These are phyloP conservation scores for Eutypella sp. DNA, from an alignment of 2,329 filamentous ascomycete genomes.

Conservation along the genomic window DNA sequence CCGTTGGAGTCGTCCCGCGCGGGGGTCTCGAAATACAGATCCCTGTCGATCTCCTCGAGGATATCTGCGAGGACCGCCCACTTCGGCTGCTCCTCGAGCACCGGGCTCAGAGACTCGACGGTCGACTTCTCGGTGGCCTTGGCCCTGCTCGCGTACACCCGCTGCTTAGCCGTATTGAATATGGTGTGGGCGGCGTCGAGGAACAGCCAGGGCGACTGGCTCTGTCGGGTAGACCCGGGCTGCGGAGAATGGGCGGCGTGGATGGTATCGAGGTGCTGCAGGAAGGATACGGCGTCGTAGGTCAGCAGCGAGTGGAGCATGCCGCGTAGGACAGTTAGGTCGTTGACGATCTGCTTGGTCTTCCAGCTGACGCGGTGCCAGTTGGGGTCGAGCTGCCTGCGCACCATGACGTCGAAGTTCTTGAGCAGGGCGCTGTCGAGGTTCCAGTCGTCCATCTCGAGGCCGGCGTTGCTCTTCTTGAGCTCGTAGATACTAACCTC, in stretches of 20 bases:
- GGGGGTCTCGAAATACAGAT: conserved; percentile 76
- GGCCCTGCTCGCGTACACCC: conserved; percentile 74
- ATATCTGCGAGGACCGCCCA: conserved; percentile 88
- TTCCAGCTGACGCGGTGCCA: conserved; percentile 97
- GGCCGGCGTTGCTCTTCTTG: conserved; percentile 80
- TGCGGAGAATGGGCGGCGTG: conserved; percentile 85
- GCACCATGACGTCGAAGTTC: conserved; percentile 85
- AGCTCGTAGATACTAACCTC: conserved; percentile 91
- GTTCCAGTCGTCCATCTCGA: conserved; percentile 97
- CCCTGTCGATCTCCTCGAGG: conserved; percentile 86
- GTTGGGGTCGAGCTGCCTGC: conserved; percentile 87
- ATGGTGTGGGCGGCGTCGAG: conserved; percentile 92
- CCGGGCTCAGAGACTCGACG: conserved; percentile 64
- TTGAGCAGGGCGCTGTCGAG: conserved; percentile 87
- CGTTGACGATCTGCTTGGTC: conserved; percentile 89
- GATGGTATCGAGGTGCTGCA: conserved; percentile 91
- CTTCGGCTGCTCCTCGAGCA: conserved; percentile 92
- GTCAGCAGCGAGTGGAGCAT: conserved; percentile 79
- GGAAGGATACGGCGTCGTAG: conserved; percentile 85
- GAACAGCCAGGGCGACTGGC: conserved; percentile 93
- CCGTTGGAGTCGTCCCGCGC: conserved; percentile 80
- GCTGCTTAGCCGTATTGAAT: conserved; percentile 81
- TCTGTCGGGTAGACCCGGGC: conserved; percentile 80
- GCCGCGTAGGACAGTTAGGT: conserved; percentile 75
- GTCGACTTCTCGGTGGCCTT: conserved; percentile 44